Conservation (phyloP, 495 filamentous ascomycete genomes). For the Aspergillus indologenus region DNA sequence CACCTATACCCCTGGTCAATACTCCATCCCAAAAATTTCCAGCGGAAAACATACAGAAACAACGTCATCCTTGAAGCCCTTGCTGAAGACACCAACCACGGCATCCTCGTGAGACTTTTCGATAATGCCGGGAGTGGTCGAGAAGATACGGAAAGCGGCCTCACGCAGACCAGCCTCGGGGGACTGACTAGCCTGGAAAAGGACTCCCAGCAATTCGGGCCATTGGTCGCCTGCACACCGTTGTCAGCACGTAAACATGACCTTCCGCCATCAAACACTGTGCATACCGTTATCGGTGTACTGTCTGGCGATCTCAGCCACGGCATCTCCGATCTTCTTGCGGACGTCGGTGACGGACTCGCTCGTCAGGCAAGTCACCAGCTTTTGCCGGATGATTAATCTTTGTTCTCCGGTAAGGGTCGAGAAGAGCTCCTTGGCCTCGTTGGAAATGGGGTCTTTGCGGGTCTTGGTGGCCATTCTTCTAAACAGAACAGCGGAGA, state of each 20-base stretch:
- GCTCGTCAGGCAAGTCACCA: conserved; percentile 68
- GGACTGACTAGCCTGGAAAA: conserved; percentile 87
- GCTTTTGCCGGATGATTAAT: conserved; percentile 71
- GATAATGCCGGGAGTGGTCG: conserved; percentile 92
- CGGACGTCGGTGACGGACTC: conserved; percentile 71
- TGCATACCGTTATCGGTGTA: conserved; percentile 84
- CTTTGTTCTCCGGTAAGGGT: conserved; percentile 68
- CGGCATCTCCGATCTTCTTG: conserved; percentile 94
- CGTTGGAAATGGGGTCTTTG: conserved; percentile 66
- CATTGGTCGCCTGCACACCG: conserved; percentile 68
- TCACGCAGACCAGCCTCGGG: conserved; percentile 78
- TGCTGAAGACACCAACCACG: conserved; percentile 78
- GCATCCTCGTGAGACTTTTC: conserved; percentile 90
- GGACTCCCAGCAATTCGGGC: conserved; percentile 81
- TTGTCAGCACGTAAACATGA: conserved; percentile 5
- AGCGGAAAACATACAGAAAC: conserved; percentile 55
- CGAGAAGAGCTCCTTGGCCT: conserved; percentile 78
- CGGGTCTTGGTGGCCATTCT: conserved; percentile 84
- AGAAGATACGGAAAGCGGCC: conserved; percentile 88
- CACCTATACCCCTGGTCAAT: conserved; percentile 48
- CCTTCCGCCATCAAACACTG: not conserved
- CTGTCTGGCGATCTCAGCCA: conserved; percentile 91
- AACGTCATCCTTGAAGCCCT: conserved; percentile 87
- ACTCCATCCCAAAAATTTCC: not conserved
- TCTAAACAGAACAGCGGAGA: conserved; percentile 91